Conservation (phyloP, 106 monocot species). For the Agapanthus africanus region DNA sequence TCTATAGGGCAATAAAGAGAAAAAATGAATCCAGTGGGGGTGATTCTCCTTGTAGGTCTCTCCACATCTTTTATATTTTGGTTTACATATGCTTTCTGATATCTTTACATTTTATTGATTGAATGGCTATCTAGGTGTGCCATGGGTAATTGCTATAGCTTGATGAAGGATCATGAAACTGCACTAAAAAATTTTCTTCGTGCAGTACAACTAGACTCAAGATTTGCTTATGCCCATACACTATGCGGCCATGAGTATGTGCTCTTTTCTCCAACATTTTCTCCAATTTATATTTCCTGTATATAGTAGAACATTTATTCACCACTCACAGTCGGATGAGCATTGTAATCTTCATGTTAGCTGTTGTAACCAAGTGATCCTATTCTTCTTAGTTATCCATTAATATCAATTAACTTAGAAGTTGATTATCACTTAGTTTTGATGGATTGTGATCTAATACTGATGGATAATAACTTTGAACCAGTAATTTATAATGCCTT, state of each 20-base stretch:
- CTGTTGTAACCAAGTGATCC: not conserved
- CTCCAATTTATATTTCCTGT: no score
- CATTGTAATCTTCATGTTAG: not conserved
- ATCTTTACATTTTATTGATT: not conserved
- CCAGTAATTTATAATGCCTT: no score
- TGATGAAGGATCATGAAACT: conserved; percentile 97
- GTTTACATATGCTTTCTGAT: not conserved
- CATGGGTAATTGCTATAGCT: conserved; percentile 92
- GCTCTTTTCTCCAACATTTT: no score
- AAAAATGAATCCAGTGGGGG: not conserved
- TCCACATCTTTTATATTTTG: conserved; percentile 1
- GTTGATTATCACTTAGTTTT: not conserved
- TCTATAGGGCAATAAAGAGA: no score
- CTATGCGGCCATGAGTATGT: conserved; percentile 98
- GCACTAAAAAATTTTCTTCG: conserved; percentile 93
- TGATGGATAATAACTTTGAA: no score
- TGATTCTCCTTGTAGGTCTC: not conserved
- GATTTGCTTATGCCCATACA: conserved; percentile 94
- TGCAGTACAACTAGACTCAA: conserved; percentile 74
- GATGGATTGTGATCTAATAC: not conserved
- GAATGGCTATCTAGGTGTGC: conserved; percentile 58
- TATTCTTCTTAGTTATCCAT: not conserved
- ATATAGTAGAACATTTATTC: not conserved
- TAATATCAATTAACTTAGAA: not conserved
- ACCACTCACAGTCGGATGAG: not conserved